Conservation (phyloP, 176 grass and related monocot genomes). For the Melocanna baccifera region DNA sequence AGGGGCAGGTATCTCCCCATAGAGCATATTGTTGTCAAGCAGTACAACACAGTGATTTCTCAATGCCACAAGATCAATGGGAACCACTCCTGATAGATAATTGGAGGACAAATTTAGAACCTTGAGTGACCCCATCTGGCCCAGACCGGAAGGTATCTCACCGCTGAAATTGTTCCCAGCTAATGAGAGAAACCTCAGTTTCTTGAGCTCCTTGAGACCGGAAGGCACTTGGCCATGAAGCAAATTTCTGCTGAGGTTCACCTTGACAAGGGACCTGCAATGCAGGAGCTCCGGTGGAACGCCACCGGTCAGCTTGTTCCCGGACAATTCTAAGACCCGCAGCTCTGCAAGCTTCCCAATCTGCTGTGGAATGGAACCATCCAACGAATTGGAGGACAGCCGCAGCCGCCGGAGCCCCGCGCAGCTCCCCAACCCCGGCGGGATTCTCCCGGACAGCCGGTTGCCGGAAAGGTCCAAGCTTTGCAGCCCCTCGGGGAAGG, state of each 20-base stretch:
- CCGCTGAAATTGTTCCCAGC: conserved; percentile 67
- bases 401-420: conserved; percentile 42
- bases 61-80: conserved; percentile 42
- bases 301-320: conserved; percentile 61
- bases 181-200: conserved; percentile 60
- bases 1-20: conserved; percentile 24
- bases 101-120: conserved; percentile 69
- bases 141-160: conserved; percentile 48
- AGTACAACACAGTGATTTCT: conserved; percentile 47
- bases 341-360: conserved; percentile 54
- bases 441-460: conserved; percentile 52
- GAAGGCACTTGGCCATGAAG: conserved; percentile 50
- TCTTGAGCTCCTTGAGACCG: conserved; percentile 46
- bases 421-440: conserved; percentile 49
- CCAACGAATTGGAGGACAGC: conserved; percentile 61
- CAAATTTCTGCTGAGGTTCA: conserved; percentile 58
- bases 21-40: conserved; percentile 56
- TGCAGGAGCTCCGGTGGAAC: conserved; percentile 55
- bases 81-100: conserved; percentile 63
- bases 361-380: conserved; percentile 53
- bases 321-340: conserved; percentile 64
- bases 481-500: conserved; percentile 51
- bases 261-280: conserved; percentile 49
- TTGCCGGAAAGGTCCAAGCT: conserved; percentile 77
- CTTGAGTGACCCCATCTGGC: conserved; percentile 44